Base-by-base conservation (phyloP, 495 filamentous ascomycete species). In the Podospora comata region DNA sequence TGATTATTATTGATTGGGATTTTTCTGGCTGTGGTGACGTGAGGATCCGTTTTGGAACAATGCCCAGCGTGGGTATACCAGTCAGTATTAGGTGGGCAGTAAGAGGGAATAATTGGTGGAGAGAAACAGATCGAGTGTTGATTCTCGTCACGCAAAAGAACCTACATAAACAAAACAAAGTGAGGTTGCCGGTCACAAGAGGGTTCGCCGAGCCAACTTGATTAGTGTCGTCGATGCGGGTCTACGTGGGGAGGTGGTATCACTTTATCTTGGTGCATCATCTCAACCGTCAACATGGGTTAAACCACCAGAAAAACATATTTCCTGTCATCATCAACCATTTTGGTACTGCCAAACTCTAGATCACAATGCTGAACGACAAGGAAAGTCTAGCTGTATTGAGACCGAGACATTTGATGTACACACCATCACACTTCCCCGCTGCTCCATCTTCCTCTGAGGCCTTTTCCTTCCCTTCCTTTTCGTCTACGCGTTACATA, bases 361-460 rank as follows among this genome's bases (percentile, higher is more conserved):
- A 58, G 55, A 19, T 5, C 55, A 58, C 55, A 58, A 32, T 30
- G 44, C 11, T 68, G 66, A 64, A 69, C 23, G 48, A 61, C 39
- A 57, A 66, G 54, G 28, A 68, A 73, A 68, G 73, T 76, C 74
- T 74, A 76, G 71, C 62, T 73, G 70, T 72, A 75, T 77, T 76
- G 70, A 71, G 70, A 75, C 74, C 71, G 60, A 67, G 71, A 77
- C 67, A 73, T 64, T 76, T 77, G 75, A 77, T 79, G 77, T 77
- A 79, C 77, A 79, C 75, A 75, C 72, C 72, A 69, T 70, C 55
- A 66, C 67, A 32, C 30, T 32, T 68, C 60, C 60, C 57, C 34
- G 16, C 54, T 65, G 30, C 27, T 18, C 61, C 61, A 44, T 62
- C 66, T 57, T 56, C 67, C 62, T 53, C 56, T 44, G 57, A 65